A percentile compares a stretch with the other conserved stretches of the same genome.
phyloP scores from a whole-genome alignment of 2,329 filamentous ascomycete genomes.

The Neofusicoccum cordaticola region DNA sequence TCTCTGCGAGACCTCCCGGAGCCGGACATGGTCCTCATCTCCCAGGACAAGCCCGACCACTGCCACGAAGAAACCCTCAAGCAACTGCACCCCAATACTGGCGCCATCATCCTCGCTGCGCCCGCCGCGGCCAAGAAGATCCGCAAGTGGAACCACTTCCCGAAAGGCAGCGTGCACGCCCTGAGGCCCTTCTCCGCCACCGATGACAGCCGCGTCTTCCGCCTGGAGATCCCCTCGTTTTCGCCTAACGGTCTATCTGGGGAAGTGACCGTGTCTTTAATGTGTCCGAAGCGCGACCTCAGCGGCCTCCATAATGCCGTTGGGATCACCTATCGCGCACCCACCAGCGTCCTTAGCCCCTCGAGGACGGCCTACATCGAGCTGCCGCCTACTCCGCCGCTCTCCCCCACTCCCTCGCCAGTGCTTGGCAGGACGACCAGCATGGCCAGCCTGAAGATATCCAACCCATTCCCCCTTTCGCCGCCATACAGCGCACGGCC shows the following conservation, averaged over 20 bases:
- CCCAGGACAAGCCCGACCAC: constrained; percentile 65
- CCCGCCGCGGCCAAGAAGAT: constrained; percentile 64
- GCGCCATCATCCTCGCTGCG: constrained; percentile 64
- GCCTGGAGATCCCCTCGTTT: constrained; percentile 55
- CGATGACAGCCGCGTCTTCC: constrained; percentile 31
- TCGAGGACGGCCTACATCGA: constrained; percentile 5
- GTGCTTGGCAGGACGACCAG: constrained; percentile 26
- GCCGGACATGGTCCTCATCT: constrained; percentile 58
- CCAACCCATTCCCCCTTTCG: background rate
- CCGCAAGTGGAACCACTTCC: constrained; percentile 66
- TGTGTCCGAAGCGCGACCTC: constrained; percentile 60
- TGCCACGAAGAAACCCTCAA: constrained; percentile 68
- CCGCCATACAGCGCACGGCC: constrained; percentile 12
- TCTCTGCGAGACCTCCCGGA: constrained; percentile 54
- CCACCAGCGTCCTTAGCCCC: constrained; percentile 41
- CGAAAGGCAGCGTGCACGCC: constrained; percentile 47
- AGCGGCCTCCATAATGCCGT: constrained; percentile 64
- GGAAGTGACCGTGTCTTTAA: constrained; percentile 68
- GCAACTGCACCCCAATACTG: constrained; percentile 56
- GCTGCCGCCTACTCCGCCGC: constrained; percentile 17
- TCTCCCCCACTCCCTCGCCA: constrained; percentile 3
- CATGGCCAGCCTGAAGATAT: constrained; percentile 18
- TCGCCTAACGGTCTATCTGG: constrained; percentile 55
- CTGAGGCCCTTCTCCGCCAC: constrained; percentile 32
- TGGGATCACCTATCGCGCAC: constrained; percentile 68